Base-by-base conservation (phyloP, 768 basidiomycete genomes). In the Lactifluus pinguis region DNA sequence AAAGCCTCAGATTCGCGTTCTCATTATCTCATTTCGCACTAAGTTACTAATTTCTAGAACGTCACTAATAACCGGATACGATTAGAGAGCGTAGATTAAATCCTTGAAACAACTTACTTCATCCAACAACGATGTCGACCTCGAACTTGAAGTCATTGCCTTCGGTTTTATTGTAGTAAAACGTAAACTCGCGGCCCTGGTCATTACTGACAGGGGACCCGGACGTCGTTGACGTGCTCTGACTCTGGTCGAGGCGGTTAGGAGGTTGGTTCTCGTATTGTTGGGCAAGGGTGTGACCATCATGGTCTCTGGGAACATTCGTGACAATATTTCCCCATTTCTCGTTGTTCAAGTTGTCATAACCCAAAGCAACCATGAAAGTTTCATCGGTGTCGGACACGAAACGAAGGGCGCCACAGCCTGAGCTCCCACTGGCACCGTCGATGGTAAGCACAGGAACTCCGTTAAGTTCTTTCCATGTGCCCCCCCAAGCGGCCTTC, bases 301-400 rank as follows among this genome's bases (percentile, higher is more conserved):
- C 59, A n/a, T n/a, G n/a, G n/a, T 62, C 11, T 4, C 25, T 34
- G 14, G 9, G 25, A 2, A 9, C 21, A 36, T 72, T 68, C 3
- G 75, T 68, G 55, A 76, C 67, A 44, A 73, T 69, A 60, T 77
- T 75, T 65, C 69, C 68, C 77, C 77, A 77, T 7, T 69, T 66
- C 61, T 70, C 71, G 67, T 72, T n/a, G n/a, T n/a, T n/a, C n/a
- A n/a, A 70, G 69, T 74, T 73, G 69, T 78, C 72, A 29, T 76
- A 68, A 1, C 78, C 76, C 29, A 77, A 44, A 14, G 69, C 68
- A 61, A 74, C 64, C 25, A 75, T 53, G 69, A 75, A 71, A 8
- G 49, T 58, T 54, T 76, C 74, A 57, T 67, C 71, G 8, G 52
- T 66, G 51, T 69, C 67, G 10, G 67, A 62, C 34, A 44, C 36